A percentile compares a stretch with the other conserved stretches of the same genome.
These are phyloP conservation scores for Xylariaceae sp. DNA, from an alignment of 2,329 filamentous ascomycete species.

Conservation along the genomic window DNA sequence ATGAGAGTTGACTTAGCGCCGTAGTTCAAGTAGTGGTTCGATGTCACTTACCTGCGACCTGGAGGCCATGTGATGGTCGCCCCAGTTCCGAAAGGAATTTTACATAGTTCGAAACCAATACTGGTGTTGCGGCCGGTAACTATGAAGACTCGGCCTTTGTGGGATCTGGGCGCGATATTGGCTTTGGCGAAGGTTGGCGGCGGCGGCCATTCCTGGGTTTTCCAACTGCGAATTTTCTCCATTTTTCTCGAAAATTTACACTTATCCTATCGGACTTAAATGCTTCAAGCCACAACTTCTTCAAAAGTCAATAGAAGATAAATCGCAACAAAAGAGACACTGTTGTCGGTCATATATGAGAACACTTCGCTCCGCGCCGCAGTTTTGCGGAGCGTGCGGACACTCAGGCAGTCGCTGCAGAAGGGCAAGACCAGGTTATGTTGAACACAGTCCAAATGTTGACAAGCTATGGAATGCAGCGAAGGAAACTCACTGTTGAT, in stretches of 20 bases:
- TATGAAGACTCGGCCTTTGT: conserved; percentile 37
- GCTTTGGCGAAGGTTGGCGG: conserved; percentile 22
- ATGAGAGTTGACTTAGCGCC: conserved; percentile 26
- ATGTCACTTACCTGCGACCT: conserved; percentile 30
- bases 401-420: too few species aligned
- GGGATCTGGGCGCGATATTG: conserved; percentile 19
- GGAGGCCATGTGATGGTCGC: conserved; percentile 50
- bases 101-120: conserved; percentile 47
- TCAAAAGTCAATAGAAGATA: too few species aligned
- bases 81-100: conserved; percentile 49
- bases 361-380: too few species aligned
- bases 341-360: too few species aligned
- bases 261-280: too few species aligned
- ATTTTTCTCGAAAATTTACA: neutral
- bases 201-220: conserved; percentile 23
- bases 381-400: too few species aligned
- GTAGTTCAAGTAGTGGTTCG: neutral
- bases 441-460: too few species aligned
- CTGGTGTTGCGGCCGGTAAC: conserved; percentile 42
- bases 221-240: conserved; percentile 9
- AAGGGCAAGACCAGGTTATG: too few species aligned
- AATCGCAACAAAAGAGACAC: too few species aligned
- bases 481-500: too few species aligned
- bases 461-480: too few species aligned
- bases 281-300: too few species aligned